These are phyloP conservation scores for Petasospora fabianii DNA, from an alignment of 1,139 yeast species.

Conservation along the genomic window DNA sequence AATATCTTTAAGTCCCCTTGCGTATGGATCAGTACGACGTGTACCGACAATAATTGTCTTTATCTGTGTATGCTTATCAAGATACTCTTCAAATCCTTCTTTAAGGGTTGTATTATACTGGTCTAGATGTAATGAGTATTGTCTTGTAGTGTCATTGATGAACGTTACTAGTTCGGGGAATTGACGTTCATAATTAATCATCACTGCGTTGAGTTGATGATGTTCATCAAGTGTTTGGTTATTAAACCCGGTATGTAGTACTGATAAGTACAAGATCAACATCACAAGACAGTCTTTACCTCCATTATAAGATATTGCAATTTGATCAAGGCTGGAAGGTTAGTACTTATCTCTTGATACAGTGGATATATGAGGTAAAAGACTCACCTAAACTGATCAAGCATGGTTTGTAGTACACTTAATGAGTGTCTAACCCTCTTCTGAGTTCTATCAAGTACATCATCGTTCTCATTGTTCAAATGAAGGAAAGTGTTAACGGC, in stretches of 20 bases:
- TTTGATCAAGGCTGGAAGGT: constrained; percentile 39
- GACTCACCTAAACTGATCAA: constrained; percentile 2
- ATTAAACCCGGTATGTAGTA: constrained; percentile 31
- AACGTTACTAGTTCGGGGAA: constrained; percentile 51
- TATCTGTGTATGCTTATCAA: constrained; percentile 43
- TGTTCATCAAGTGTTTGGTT: constrained; percentile 29
- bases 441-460: constrained; percentile 2
- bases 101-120: constrained; percentile 50
- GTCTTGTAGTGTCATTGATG: constrained; percentile 38
- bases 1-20: constrained; percentile 47
- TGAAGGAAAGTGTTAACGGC: neutral
- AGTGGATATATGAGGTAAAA: no score
- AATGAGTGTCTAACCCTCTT: constrained; percentile 1
- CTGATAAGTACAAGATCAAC: constrained; percentile 48
- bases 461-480: neutral
- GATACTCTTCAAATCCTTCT: constrained; percentile 60
- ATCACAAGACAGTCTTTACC: constrained; percentile 90
- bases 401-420: neutral
- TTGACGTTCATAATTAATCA: constrained; percentile 65
- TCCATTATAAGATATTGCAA: constrained; percentile 81
- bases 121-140: constrained; percentile 45
- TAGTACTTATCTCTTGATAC: neutral
- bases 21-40: constrained; percentile 77
- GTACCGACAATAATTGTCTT: constrained; percentile 78
- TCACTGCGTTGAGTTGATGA: constrained; percentile 52